Evolutionary conservation across 2,329 filamentous ascomycete species (phyloP).

Genomic region (Harringtonia lauricola): DNA sequence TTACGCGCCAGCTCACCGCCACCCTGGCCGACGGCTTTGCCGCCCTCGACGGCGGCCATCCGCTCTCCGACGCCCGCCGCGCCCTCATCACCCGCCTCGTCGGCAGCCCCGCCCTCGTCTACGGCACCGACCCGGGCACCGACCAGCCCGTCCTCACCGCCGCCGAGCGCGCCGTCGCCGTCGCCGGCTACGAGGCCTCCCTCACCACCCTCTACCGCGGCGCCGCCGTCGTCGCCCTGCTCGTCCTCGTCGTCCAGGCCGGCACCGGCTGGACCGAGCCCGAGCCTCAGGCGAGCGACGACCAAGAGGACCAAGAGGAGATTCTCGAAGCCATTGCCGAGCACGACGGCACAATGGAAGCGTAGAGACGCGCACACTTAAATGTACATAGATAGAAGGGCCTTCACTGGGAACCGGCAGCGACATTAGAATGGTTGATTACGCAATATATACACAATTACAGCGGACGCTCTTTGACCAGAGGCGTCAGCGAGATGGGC

Average conservation of each 20-base stretch:
- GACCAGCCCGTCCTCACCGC: constrained; percentile 17
- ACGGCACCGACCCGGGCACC: constrained; percentile 22
- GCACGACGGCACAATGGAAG: constrained; percentile 20
- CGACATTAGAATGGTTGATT: neutral
- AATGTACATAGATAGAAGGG: too few species aligned
- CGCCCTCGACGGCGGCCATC: constrained; percentile 26
- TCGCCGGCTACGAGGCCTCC: constrained; percentile 35
- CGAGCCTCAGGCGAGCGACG: constrained; percentile 1
- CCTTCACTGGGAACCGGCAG: too few species aligned
- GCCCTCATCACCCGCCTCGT: constrained; percentile 34
- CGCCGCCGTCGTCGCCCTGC: constrained; percentile 30
- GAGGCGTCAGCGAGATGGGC: too few species aligned
- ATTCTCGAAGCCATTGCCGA: constrained; percentile 20
- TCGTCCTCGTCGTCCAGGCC: constrained; percentile 36
- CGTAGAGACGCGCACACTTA: too few species aligned
- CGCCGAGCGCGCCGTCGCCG: constrained; percentile 32
- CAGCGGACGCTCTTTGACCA: too few species aligned
- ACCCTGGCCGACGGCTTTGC: constrained; percentile 47
- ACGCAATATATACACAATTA: neutral
- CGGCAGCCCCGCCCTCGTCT: constrained; percentile 40
- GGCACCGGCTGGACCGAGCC: constrained; percentile 39
- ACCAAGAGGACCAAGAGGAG: constrained; percentile 20
- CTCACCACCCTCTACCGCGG: constrained; percentile 34
- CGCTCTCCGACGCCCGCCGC: constrained; percentile 22
- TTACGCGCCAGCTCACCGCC: constrained; percentile 47